Evolutionary conservation across 2,329 filamentous ascomycete genomes (phyloP).

Genomic region (Penicillium concentricum): DNA sequence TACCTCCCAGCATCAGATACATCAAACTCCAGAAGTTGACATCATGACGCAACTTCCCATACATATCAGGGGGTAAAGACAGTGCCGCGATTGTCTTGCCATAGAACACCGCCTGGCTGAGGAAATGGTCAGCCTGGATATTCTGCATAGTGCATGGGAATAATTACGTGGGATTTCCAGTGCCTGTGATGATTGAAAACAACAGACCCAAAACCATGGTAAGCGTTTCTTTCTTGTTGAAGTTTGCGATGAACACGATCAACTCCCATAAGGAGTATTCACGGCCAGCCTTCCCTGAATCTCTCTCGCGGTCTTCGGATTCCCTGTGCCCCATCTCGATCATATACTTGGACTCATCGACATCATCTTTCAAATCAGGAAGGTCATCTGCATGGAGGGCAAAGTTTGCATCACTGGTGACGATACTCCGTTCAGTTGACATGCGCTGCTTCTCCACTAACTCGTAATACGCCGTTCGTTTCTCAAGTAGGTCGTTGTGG

Average conservation of each 20-base stretch:
- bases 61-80: not conserved
- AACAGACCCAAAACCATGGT: slow-evolving; percentile 43
- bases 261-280: slow-evolving; percentile 62
- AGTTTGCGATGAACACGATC: slow-evolving; percentile 6
- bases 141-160: slow-evolving; percentile 62
- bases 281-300: slow-evolving; percentile 33
- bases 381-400: not conserved
- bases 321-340: slow-evolving; percentile 5
- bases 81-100: slow-evolving; percentile 48
- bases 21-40: slow-evolving; percentile 6
- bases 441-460: not conserved
- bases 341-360: not conserved
- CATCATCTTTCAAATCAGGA: not conserved
- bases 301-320: slow-evolving; percentile 25
- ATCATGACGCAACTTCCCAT: not conserved
- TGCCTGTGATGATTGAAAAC: slow-evolving; percentile 1
- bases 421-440: slow-evolving; percentile 20
- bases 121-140: slow-evolving; percentile 51
- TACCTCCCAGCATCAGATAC: slow-evolving; percentile 1
- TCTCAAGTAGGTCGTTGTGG: not conserved
- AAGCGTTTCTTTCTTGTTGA: slow-evolving; percentile 2
- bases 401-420: slow-evolving; percentile 19
- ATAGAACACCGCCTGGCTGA: slow-evolving; percentile 76
- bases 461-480: not conserved
- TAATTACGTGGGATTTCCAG: slow-evolving; percentile 50